Evolutionary conservation across 768 basidiomycete species (phyloP).

Genomic region (Collybia nuda): DNA sequence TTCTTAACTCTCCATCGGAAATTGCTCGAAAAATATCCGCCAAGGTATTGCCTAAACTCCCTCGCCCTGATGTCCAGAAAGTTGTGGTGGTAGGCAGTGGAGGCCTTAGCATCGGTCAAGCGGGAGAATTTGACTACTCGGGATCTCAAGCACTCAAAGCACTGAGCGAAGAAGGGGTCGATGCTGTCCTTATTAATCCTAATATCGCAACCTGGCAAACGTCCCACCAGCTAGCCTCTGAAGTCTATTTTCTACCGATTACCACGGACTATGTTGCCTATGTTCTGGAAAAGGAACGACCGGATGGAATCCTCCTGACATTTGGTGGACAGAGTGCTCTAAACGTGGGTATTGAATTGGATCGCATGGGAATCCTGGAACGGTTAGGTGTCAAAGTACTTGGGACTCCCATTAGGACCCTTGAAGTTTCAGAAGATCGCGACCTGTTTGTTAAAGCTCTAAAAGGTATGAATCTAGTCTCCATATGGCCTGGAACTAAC

Average conservation of each 20-base stretch:
- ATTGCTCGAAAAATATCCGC: conserved; percentile 92
- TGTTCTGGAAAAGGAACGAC: conserved; percentile 96
- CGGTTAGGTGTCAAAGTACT: conserved; percentile 90
- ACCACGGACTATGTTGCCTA: conserved; percentile 98
- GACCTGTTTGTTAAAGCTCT: conserved; percentile 95
- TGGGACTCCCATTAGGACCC: conserved; percentile 91
- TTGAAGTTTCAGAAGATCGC: conserved; percentile 96
- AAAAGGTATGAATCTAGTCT: conserved; percentile 60
- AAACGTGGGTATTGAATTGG: conserved; percentile 95
- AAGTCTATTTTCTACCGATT: conserved; percentile 97
- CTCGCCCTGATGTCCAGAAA: conserved; percentile 89
- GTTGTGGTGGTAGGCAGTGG: conserved; percentile 97
- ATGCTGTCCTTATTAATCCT: conserved; percentile 95
- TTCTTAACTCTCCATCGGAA: conserved; percentile 92
- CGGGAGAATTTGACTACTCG: conserved; percentile 99
- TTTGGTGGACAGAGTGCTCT: conserved; percentile 98
- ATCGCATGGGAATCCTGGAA: conserved; percentile 95
- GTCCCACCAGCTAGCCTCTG: conserved; percentile 93
- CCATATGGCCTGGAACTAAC: conserved; percentile 4
- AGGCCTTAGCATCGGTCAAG: conserved; percentile 96
- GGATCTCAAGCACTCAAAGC: conserved; percentile 99
- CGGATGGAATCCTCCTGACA: conserved; percentile 95
- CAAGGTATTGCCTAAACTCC: conserved; percentile 88
- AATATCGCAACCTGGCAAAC: conserved; percentile 99
- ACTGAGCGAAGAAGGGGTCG: conserved; percentile 91